Evolutionary conservation across 345 rosid genomes (phyloP).

Genomic region (Populus tremula): DNA sequence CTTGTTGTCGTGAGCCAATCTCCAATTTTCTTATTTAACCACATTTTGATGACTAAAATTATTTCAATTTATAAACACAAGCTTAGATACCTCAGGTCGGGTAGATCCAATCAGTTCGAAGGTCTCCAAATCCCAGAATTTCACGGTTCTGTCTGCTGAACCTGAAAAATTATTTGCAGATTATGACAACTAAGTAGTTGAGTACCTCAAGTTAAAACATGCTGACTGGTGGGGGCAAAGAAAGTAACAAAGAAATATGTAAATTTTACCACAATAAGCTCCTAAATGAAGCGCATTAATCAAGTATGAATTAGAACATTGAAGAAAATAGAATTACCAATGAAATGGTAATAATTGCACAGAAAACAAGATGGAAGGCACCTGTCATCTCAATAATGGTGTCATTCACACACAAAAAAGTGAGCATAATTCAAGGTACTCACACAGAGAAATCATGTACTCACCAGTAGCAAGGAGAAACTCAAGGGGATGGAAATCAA

Average conservation of each 20-base stretch:
- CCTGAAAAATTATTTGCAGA: slow-evolving; percentile 50
- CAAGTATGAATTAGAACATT: background rate
- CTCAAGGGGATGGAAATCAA: slow-evolving; percentile 96
- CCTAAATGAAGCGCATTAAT: background rate
- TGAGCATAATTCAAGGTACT: slow-evolving; percentile 1
- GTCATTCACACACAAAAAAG: slow-evolving; percentile 1
- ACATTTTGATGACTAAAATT: background rate
- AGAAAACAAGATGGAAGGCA: background rate
- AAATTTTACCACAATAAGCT: background rate
- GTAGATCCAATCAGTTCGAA: slow-evolving; percentile 93
- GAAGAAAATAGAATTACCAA: background rate
- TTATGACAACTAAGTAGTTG: background rate
- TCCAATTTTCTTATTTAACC: too few relatives aligned
- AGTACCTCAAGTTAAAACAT: background rate
- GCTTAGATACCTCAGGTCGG: slow-evolving; percentile 78
- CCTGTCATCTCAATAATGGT: background rate
- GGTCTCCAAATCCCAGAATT: slow-evolving; percentile 99
- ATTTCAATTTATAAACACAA: background rate
- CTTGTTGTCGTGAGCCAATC: too few relatives aligned
- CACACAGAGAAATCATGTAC: slow-evolving; percentile 13
- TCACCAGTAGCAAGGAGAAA: slow-evolving; percentile 94
- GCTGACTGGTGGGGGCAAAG: background rate
- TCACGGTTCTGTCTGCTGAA: slow-evolving; percentile 92
- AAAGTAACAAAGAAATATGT: background rate
- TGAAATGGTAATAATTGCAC: background rate